Base-by-base conservation (phyloP, 768 basidiomycete species). In the Rhodotorula toruloides region DNA sequence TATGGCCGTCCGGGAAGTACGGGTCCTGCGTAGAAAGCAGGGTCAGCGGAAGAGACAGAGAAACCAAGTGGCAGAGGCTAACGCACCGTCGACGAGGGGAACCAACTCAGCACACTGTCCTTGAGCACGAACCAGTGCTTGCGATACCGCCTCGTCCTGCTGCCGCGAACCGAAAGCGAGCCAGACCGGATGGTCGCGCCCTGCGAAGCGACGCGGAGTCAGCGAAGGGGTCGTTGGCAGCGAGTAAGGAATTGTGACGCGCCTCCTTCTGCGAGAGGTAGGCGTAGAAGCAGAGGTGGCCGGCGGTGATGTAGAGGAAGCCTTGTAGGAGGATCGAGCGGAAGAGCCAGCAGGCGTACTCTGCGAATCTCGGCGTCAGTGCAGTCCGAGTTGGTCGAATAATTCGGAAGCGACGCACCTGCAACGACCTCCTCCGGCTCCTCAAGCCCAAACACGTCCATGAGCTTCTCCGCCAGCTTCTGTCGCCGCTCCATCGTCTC, bases 41-140 rank as follows among this genome's bases (percentile, higher is more conserved):
- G 43, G 34, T 21, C 25, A 49, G 54, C 19, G n/a, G 39, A 10
- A 19, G 42, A 25, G 57, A 19, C 16, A 42, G 39, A 57, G 27
- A 29, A 12, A 4, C 48, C 50, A 17, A 53, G 36, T n/a, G 47
- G 57, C 34, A 48, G 65, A 54, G 47, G 32, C 55, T 29, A 44
- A 76, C 81, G 80, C 77, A 91, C 92, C 62, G 90, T 86, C 61
- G 92, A 91, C 12, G 89, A 90, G 69, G 91, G 89, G 77, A 90
- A 98, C 96, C 96, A 99, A 25, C 91, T 92, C 34, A 99, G 81
- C 1, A 91, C 90, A 74, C 93, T 91, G 68, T 97, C 94, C 83
- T 90, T 92, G 54, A 99, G 82, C 3, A 94, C 84, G 73, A 97
- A 93, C 96, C 96, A 98, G 77, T 91, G 91, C 76, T 88, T 91